phyloP scores from a whole-genome alignment of 306 rosid species.

The Vigna mungo region DNA sequence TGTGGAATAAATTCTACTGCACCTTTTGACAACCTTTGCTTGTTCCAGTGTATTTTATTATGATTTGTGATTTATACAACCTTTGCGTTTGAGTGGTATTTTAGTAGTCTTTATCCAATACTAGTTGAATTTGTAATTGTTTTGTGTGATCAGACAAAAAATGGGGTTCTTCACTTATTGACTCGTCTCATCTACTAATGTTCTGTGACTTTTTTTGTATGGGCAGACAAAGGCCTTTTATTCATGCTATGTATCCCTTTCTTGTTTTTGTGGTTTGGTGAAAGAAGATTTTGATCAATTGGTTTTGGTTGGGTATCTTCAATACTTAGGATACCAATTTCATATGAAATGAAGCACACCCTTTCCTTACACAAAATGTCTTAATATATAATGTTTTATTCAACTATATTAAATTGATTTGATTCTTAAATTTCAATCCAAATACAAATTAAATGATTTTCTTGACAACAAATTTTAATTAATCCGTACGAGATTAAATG shows the following conservation, averaged over 20 bases:
- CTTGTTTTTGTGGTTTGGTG: neutral
- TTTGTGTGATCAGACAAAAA: conserved; percentile 46
- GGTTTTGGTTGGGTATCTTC: neutral
- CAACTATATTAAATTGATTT: no score
- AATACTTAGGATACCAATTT: no score
- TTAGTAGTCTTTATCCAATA: conserved; percentile 23
- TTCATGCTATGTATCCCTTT: neutral
- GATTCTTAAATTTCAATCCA: no score
- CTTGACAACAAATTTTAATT: no score
- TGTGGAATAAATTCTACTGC: conserved; percentile 52
- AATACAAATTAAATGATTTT: no score
- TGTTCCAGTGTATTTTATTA: conserved; percentile 46
- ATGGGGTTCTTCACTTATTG: conserved; percentile 38
- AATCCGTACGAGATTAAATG: no score
- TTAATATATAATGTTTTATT: no score
- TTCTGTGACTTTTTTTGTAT: conserved; percentile 1
- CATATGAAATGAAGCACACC: no score
- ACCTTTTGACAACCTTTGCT: conserved; percentile 45
- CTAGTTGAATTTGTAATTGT: conserved; percentile 47
- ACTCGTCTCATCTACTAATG: conserved; percentile 10
- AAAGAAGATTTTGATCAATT: conserved; percentile 1
- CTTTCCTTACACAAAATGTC: no score
- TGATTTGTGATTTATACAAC: conserved; percentile 53
- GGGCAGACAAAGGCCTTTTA: conserved; percentile 4
- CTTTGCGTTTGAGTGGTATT: conserved; percentile 49